Percentiles rank a stretch among this genome's conserved stretches.
phyloP scores from a whole-genome alignment of 768 basidiomycete species.

The Harrya chromipes region DNA sequence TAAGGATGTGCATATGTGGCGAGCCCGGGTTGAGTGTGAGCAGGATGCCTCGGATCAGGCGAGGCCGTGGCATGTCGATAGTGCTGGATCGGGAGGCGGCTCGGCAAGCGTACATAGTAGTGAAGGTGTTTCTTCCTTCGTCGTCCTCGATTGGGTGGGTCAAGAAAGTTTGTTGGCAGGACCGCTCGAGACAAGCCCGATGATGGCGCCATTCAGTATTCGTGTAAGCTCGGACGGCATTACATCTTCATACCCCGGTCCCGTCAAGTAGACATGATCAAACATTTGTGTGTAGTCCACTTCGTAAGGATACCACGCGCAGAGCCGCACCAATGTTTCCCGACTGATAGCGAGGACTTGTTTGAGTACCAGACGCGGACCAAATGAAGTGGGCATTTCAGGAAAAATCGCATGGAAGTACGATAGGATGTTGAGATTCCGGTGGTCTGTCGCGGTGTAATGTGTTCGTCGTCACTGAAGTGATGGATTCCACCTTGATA shows the following conservation, averaged over 20 bases:
- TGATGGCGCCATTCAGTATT: conserved; percentile 78
- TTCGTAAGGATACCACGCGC: conserved; percentile 68
- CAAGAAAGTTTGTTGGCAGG: neutral
- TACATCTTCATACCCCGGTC: conserved; percentile 79
- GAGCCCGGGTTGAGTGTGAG: conserved; percentile 28
- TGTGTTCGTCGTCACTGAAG: conserved; percentile 29
- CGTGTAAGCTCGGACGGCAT: conserved; percentile 60
- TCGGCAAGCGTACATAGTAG: conserved; percentile 61
- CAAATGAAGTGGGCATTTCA: conserved; percentile 20
- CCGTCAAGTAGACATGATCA: conserved; percentile 63
- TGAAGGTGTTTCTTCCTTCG: neutral
- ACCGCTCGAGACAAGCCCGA: conserved; percentile 57
- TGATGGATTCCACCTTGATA: conserved; percentile 41
- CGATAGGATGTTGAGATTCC: conserved; percentile 66
- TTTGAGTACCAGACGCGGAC: conserved; percentile 17
- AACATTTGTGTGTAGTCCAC: conserved; percentile 57
- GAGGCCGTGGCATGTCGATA: conserved; percentile 69
- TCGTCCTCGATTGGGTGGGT: neutral
- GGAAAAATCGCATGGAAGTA: conserved; percentile 64
- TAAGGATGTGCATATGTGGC: conserved; percentile 65
- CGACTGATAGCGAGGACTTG: conserved; percentile 49
- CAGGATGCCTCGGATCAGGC: conserved; percentile 63
- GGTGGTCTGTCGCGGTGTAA: conserved; percentile 59
- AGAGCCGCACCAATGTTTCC: conserved; percentile 67
- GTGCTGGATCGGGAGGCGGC: conserved; percentile 51